A percentile compares a stretch with the other conserved stretches of the same genome.
These are phyloP conservation scores for Ceratobasidium sp. DNA, from an alignment of 1,284 basidiomycete genomes.

Conservation along the genomic window DNA sequence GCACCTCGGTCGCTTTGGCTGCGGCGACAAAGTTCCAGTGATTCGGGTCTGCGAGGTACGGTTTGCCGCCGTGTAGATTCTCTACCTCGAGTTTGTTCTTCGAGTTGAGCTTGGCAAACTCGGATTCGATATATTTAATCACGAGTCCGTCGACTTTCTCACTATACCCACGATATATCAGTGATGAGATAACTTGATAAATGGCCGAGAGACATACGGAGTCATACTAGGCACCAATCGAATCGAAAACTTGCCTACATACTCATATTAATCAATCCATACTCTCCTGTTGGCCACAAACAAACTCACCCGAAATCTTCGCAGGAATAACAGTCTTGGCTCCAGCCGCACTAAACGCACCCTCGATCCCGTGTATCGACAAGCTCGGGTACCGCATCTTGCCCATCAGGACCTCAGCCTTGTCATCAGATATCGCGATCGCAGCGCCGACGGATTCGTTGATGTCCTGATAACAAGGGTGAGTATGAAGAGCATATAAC, in stretches of 20 bases:
- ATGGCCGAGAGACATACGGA: slow-evolving; percentile 6
- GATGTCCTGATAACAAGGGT: slow-evolving; percentile 70
- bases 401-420: slow-evolving; percentile 89
- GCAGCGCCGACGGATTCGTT: slow-evolving; percentile 83
- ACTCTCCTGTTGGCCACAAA: slow-evolving; percentile 48
- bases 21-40: slow-evolving; percentile 99
- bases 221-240: slow-evolving; percentile 68
- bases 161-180: slow-evolving; percentile 14
- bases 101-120: slow-evolving; percentile 86
- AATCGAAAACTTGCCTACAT: slow-evolving; percentile 85
- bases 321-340: slow-evolving; percentile 97
- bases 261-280: not conserved
- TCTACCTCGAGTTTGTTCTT: slow-evolving; percentile 85
- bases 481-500: not conserved
- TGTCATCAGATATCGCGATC: slow-evolving; percentile 85
- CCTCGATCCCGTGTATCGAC: slow-evolving; percentile 97
- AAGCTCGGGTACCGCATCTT: slow-evolving; percentile 91
- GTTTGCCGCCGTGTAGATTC: slow-evolving; percentile 84
- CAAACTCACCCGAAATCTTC: slow-evolving; percentile 76
- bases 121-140: slow-evolving; percentile 76
- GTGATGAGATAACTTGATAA: too few relatives aligned
- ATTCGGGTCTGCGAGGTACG: slow-evolving; percentile 77
- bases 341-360: slow-evolving; percentile 91
- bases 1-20: slow-evolving; percentile 81
- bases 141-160: slow-evolving; percentile 82